Base-by-base conservation (phyloP, 257 asterid species). In the Linderniella brevidens region DNA sequence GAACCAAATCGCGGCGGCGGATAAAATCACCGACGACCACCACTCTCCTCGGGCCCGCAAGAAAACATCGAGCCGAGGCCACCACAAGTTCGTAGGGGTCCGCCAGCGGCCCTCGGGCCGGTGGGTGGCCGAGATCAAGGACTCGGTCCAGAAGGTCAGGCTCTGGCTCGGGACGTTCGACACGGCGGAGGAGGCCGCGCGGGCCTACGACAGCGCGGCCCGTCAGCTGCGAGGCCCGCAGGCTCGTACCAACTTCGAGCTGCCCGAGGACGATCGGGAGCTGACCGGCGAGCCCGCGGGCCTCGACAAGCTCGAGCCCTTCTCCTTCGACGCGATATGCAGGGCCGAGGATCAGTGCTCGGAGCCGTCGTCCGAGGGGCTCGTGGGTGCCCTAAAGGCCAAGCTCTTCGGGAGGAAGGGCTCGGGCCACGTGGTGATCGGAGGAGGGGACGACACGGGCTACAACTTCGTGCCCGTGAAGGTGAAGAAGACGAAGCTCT, bases 61-160 rank as follows among this genome's bases (percentile, higher is more conserved):
- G 44, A 40, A 40, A 40, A 2, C 44, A 52, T 25, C 32, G 32
- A 6, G 32, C 32, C 32, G 32, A 3, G 88, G 88, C 16, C 94
- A 82, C 63, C 85, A 73, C 69, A 74, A 76, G 58, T 82, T 61
- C 8, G 87, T 83, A 0, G 94, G 92, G 0, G 88, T 79, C 35
- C 85, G 94, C 11, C 92, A 83, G 35, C 57, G 94, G 17, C 92
- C 94, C 0, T 79, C 92, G 0, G 94, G 94, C 5, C 48, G 94
- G n/a, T 83, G 94, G 94, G 94, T 83, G 1, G 94, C 94, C 0
- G 94, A 83, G 76, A 83, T 83, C 52, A 83, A 83, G 38, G 88
- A 83, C 62, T 83, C 94, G 1, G 25, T 82, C 14, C 92, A 82
- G 12, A 79, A 82, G 38, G 94, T 82, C 0, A 64, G 94, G 62